Base-by-base conservation (phyloP, 345 rosid genomes). In the Odontarrhena argentea region DNA sequence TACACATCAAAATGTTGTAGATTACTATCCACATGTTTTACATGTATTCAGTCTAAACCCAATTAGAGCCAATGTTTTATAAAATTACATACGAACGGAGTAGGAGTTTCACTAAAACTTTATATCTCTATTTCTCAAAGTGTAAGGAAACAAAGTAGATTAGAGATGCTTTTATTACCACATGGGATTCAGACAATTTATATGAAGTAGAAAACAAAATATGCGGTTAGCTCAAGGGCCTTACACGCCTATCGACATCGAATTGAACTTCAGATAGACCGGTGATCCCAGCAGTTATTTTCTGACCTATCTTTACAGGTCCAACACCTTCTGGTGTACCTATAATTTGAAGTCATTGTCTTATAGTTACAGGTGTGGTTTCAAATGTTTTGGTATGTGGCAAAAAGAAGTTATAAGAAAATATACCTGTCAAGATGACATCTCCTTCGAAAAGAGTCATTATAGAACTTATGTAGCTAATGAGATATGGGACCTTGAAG, bases 391-490 rank as follows among this genome's bases (percentile, higher is more conserved):
- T 36, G 9, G 8, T 18, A 32, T 41, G 43, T 0, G 32, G 10
- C 36, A 32, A 12, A 32, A 24, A 34, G 0, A 40, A 47, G 22
- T 4, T 65, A 14, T 38, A 3, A 54, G 63, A 45, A 63, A 1
- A 46, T 3, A 34, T 82, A 93, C 99, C 99, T 76, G 97, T 91
- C 78, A 91, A 77, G 76, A 94, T 91, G 55, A 87, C 84, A 77
- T 94, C 97, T 79, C 96, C 97, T 81, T 91, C 96, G 50, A 77
- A 78, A 65, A 91, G 93, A 8, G 96, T 88, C 99, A 94, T 91
- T 18, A 91, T 79, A 25, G 96, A 87, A 59, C 96, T 88, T 61
- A 91, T 94, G 84, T 94, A 89, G 78, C 97, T 91, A 50, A 88
- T 80, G 72, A 91, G 93, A 75, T 73, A 82, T 1, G 99, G 96